These are phyloP conservation scores for Leccinum subtestaceum DNA, from an alignment of 768 basidiomycete species.

Conservation along the genomic window DNA sequence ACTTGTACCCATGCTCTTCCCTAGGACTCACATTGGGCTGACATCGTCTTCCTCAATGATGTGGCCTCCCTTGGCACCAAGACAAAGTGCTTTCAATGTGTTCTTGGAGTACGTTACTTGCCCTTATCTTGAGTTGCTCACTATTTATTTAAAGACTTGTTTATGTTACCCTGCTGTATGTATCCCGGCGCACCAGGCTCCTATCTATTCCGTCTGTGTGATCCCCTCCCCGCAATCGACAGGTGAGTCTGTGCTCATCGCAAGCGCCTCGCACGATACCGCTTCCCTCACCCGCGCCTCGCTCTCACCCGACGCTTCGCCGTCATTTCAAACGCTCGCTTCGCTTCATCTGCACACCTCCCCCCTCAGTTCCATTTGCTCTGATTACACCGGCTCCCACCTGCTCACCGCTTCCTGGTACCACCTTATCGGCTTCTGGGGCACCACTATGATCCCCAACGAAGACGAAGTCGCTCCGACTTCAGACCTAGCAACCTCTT, in stretches of 20 bases:
- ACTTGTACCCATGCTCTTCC: no score
- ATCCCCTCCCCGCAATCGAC: constrained; percentile 38
- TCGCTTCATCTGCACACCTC: constrained; percentile 82
- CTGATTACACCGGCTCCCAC: constrained; percentile 53
- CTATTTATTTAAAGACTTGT: no score
- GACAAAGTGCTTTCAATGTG: no score
- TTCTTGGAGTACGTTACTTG: no score
- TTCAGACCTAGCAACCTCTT: not conserved
- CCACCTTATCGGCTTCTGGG: constrained; percentile 78
- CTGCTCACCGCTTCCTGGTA: constrained; percentile 92
- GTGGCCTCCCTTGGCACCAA: no score
- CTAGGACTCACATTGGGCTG: no score
- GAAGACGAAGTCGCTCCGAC: constrained; percentile 54
- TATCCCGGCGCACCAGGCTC: constrained; percentile 54
- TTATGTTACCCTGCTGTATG: no score
- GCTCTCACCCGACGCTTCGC: constrained; percentile 4
- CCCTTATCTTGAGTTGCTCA: no score
- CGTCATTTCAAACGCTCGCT: constrained; percentile 40
- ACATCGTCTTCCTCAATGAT: no score
- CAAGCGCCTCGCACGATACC: constrained; percentile 65
- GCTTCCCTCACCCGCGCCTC: constrained; percentile 56
- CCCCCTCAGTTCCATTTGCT: constrained; percentile 68
- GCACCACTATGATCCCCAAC: constrained; percentile 57
- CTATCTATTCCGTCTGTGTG: constrained; percentile 64
- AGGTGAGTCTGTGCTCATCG: constrained; percentile 43